These are phyloP conservation scores for Iris macrosiphon DNA, from an alignment of 106 monocot genomes.

Conservation along the genomic window DNA sequence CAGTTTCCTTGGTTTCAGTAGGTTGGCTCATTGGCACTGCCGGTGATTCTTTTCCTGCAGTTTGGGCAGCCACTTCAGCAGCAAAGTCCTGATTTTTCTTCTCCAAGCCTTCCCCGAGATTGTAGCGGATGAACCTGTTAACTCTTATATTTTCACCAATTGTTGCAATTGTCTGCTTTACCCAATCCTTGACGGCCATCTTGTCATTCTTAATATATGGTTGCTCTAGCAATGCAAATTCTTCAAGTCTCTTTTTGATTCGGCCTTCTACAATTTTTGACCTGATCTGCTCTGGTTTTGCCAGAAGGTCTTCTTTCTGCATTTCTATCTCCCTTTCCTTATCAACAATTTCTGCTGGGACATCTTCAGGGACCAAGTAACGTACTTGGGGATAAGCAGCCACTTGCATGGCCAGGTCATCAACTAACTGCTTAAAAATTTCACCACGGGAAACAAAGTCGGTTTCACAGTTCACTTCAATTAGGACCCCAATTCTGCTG, in stretches of 20 bases:
- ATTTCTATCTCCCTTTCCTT: conserved; percentile 92
- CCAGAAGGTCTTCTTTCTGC: conserved; percentile 85
- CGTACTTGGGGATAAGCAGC: conserved; percentile 90
- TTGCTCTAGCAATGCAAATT: conserved; percentile 85
- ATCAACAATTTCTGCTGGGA: conserved; percentile 65
- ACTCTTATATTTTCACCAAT: conserved; percentile 97
- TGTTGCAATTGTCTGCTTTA: conserved; percentile 90
- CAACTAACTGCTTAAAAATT: conserved; percentile 83
- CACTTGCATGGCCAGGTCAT: conserved; percentile 97
- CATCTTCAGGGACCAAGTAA: conserved; percentile 69
- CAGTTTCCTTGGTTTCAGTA: conserved; percentile 25
- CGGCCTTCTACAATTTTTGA: conserved; percentile 92
- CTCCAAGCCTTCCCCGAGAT: conserved; percentile 93
- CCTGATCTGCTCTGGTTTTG: conserved; percentile 84
- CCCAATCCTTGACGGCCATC: conserved; percentile 59
- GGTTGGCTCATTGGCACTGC: conserved; percentile 20
- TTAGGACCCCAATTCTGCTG: conserved; percentile 79
- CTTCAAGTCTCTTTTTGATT: conserved; percentile 79
- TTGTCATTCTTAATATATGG: conserved; percentile 97
- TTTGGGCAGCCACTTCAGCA: conserved; percentile 94
- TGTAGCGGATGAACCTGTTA: conserved; percentile 69
- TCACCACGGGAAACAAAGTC: conserved; percentile 93
- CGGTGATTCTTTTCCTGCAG: conserved; percentile 46
- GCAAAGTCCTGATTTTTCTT: conserved; percentile 94
- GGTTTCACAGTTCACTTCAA: conserved; percentile 96